These are phyloP conservation scores for Colletotrichum brevisporum DNA, from an alignment of 2,329 filamentous ascomycete genomes.

Conservation along the genomic window DNA sequence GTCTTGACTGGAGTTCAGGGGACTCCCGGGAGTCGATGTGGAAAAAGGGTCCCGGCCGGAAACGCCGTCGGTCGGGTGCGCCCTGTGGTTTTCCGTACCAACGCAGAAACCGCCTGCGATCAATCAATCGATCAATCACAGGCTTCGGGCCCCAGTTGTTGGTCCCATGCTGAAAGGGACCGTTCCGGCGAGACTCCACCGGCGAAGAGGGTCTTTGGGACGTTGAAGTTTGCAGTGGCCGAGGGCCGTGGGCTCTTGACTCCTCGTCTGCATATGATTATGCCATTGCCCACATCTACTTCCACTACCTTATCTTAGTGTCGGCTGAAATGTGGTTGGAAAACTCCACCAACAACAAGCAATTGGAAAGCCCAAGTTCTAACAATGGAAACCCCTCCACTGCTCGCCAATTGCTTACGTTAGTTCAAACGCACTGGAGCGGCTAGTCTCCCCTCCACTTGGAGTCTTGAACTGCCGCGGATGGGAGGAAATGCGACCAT, in stretches of 20 bases:
- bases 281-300: no score
- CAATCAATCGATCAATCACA: not conserved
- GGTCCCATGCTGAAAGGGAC: constrained; percentile 6
- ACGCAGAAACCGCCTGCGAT: no score
- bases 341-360: constrained; percentile 11
- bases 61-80: constrained; percentile 7
- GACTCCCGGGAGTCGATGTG: no score
- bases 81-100: no score
- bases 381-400: no score
- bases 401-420: no score
- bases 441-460: not conserved
- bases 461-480: not conserved
- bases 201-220: not conserved
- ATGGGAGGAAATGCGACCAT: not conserved
- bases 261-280: no score
- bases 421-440: not conserved
- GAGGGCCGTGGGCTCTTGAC: not conserved
- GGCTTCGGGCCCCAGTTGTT: not conserved
- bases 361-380: constrained; percentile 8
- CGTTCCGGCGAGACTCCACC: constrained; percentile 5
- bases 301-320: no score
- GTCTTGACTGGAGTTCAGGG: no score
- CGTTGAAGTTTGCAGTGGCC: no score
- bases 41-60: not conserved
- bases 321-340: no score